Percentiles rank a stretch among this genome's conserved stretches.
Evolutionary conservation across 768 basidiomycete species (phyloP).

Genomic region (Lepiota venenata): DNA sequence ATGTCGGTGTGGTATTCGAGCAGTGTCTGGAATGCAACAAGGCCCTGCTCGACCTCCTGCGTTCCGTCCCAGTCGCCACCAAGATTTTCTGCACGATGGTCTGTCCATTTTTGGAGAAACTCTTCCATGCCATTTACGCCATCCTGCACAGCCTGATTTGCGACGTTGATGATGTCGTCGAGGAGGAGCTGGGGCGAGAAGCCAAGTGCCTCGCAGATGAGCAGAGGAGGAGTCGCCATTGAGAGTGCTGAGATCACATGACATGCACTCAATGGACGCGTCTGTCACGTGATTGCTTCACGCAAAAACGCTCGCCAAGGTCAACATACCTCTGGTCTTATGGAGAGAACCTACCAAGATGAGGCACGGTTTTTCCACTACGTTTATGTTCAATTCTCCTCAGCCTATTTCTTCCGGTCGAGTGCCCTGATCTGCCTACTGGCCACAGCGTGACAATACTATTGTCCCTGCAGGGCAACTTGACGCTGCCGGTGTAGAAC

Average conservation of each 20-base stretch:
- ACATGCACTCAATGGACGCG: neutral
- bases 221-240: conserved; percentile 36
- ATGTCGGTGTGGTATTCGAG: conserved; percentile 86
- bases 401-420: too few species aligned
- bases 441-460: too few species aligned
- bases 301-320: too few species aligned
- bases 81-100: conserved; percentile 49
- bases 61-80: conserved; percentile 32
- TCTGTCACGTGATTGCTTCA: conserved; percentile 9
- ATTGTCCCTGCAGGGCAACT: too few species aligned
- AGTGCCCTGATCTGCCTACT: too few species aligned
- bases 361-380: too few species aligned
- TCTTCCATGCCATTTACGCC: conserved; percentile 79
- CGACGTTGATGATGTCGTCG: conserved; percentile 83
- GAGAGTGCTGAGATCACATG: neutral
- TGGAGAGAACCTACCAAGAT: too few species aligned
- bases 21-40: conserved; percentile 85
- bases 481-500: too few species aligned
- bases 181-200: conserved; percentile 84
- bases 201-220: conserved; percentile 72
- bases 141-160: conserved; percentile 75
- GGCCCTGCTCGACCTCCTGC: conserved; percentile 73
- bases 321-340: too few species aligned
- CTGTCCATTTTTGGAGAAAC: conserved; percentile 71
- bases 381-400: too few species aligned